These are phyloP conservation scores for Phoenix roebelenii DNA, from an alignment of 176 grass and related monocot species.

Conservation along the genomic window DNA sequence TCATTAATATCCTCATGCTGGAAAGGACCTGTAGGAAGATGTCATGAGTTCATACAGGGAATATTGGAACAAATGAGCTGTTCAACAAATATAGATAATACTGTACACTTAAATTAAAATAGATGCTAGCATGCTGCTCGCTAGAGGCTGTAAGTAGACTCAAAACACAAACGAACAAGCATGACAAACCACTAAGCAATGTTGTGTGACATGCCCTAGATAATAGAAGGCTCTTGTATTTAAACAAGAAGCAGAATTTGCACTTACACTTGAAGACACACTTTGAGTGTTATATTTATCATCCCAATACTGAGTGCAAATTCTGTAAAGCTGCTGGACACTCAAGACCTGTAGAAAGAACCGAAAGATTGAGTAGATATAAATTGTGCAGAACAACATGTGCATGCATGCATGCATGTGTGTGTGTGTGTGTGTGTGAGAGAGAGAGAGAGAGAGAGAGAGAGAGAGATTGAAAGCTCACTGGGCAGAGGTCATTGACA, in stretches of 20 bases:
- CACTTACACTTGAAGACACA: constrained; percentile 66
- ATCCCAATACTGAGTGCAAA: constrained; percentile 95
- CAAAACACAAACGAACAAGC: too few species aligned
- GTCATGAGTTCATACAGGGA: too few species aligned
- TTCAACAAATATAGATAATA: too few species aligned
- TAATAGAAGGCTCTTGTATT: too few species aligned
- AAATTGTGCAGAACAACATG: neutral
- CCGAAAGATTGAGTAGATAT: constrained; percentile 9
- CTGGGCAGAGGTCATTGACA: constrained; percentile 69
- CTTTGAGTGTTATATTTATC: constrained; percentile 93
- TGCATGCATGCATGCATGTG: neutral
- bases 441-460: neutral
- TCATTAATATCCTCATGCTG: constrained; percentile 52
- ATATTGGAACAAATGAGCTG: too few species aligned
- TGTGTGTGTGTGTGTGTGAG: neutral
- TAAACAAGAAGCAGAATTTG: neutral
- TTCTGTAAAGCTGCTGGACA: constrained; percentile 87
- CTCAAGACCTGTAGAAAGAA: constrained; percentile 59
- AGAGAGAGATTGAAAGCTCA: constrained; percentile 17
- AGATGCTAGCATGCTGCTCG: too few species aligned
- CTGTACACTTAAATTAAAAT: too few species aligned
- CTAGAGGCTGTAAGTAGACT: too few species aligned
- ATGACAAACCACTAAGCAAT: too few species aligned
- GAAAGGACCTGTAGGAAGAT: constrained; percentile 39
- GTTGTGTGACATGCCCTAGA: too few species aligned